Conservation (phyloP, 176 grass and related monocot species). For the Oropetium thomaeum region DNA sequence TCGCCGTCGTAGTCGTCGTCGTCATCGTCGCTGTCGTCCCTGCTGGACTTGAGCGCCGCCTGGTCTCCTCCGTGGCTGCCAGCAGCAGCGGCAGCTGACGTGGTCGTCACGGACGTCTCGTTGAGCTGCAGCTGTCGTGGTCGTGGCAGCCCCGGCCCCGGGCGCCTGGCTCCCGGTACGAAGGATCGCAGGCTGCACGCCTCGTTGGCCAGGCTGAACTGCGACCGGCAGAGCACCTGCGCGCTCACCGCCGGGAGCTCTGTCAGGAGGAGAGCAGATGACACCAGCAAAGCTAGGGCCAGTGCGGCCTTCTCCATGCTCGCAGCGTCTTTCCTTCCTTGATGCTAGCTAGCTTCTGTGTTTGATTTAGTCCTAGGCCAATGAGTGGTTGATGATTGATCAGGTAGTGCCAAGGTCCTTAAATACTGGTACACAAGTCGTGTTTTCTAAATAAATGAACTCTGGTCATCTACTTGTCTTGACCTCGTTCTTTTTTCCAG, state of each 20-base stretch:
- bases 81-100: not conserved
- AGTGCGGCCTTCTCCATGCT: constrained; percentile 20
- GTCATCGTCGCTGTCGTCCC: not conserved
- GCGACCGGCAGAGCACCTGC: constrained; percentile 56
- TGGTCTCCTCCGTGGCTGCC: not conserved
- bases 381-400: not conserved
- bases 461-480: constrained; percentile 34
- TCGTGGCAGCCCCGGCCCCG: not conserved
- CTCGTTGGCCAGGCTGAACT: constrained; percentile 61
- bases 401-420: constrained; percentile 7
- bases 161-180: constrained; percentile 12
- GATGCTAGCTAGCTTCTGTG: not conserved
- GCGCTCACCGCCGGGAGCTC: constrained; percentile 9
- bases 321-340: not conserved
- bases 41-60: constrained; percentile 5
- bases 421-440: constrained; percentile 23
- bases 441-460: not conserved
- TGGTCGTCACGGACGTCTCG: not conserved
- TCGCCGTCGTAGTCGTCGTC: not conserved
- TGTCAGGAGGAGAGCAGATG: not conserved
- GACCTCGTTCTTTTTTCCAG: not conserved
- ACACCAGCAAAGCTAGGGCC: not conserved
- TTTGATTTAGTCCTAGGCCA: not conserved
- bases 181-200: constrained; percentile 38
- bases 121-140: constrained; percentile 44